phyloP scores from a whole-genome alignment of 2,329 filamentous ascomycete genomes.

The Lachnellula cervina region DNA sequence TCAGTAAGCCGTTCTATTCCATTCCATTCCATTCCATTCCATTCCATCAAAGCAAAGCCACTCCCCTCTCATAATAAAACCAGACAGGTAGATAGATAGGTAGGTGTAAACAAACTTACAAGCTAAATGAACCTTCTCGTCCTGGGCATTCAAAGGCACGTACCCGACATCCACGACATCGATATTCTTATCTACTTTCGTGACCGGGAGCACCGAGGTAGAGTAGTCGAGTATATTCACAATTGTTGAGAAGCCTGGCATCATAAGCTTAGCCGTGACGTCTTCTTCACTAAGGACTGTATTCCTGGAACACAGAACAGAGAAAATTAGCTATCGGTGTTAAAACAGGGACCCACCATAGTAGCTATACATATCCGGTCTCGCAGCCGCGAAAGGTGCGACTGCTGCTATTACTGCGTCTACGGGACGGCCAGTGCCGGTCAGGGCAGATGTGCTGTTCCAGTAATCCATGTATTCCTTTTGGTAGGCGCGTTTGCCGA shows the following conservation, averaged over 20 bases:
- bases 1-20: constrained; percentile 46
- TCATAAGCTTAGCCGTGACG: neutral
- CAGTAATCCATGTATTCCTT: constrained; percentile 54
- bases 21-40: constrained; percentile 36
- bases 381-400: constrained; percentile 45
- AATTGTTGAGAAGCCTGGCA: constrained; percentile 9
- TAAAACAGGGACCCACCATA: constrained; percentile 29
- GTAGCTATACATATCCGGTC: constrained; percentile 43
- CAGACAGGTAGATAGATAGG: no score
- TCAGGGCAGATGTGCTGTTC: constrained; percentile 24
- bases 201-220: constrained; percentile 51
- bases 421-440: constrained; percentile 38
- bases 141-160: constrained; percentile 37
- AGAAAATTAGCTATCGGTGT: neutral
- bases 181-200: constrained; percentile 40
- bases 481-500: constrained; percentile 50
- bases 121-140: constrained; percentile 40
- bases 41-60: constrained; percentile 14
- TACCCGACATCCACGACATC: constrained; percentile 33
- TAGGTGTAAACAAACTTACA: constrained; percentile 39
- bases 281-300: neutral
- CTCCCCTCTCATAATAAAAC: no score
- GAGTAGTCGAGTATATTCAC: constrained; percentile 55
- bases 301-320: neutral
- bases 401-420: constrained; percentile 50